These are phyloP conservation scores for Sanguinoderma infundibulare DNA, from an alignment of 1,284 basidiomycete species.

Conservation along the genomic window DNA sequence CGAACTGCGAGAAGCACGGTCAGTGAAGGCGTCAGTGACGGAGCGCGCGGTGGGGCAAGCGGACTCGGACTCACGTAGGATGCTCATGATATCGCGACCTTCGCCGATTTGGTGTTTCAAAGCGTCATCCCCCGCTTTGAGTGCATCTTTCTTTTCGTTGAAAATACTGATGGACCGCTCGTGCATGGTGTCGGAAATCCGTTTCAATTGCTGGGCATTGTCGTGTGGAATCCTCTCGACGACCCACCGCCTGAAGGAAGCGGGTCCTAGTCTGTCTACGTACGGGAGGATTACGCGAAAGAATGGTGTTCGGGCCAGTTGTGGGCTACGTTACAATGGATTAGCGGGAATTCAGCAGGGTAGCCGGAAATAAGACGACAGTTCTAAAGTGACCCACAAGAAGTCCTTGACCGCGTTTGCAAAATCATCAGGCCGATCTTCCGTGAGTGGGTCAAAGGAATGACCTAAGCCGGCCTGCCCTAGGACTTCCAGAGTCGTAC, in stretches of 20 bases:
- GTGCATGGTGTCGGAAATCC: constrained; percentile 27
- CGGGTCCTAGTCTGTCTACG: constrained; percentile 11
- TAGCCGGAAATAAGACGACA: neutral
- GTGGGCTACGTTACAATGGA: constrained; percentile 15
- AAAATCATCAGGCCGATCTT: constrained; percentile 28
- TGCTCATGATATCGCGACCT: constrained; percentile 39
- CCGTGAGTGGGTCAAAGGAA: constrained; percentile 24
- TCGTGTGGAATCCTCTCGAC: constrained; percentile 15
- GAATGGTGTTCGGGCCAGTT: constrained; percentile 13
- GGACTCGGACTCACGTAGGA: constrained; percentile 35
- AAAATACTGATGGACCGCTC: constrained; percentile 22
- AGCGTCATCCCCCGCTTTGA: constrained; percentile 27
- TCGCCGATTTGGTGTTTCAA: constrained; percentile 30
- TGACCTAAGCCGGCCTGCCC: constrained; percentile 25
- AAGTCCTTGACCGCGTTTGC: constrained; percentile 31
- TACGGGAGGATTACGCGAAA: constrained; percentile 8
- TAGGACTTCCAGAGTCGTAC: constrained; percentile 26
- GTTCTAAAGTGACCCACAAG: constrained; percentile 24
- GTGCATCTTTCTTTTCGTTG: constrained; percentile 28
- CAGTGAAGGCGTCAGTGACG: neutral
- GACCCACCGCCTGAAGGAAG: constrained; percentile 16
- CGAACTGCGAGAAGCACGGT: constrained; percentile 26
- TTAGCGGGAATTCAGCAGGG: neutral
- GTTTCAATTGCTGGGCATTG: constrained; percentile 14
- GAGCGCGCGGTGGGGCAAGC: neutral